Conservation (phyloP, 202 grass and related monocot species). For the Musa balbisiana region DNA sequence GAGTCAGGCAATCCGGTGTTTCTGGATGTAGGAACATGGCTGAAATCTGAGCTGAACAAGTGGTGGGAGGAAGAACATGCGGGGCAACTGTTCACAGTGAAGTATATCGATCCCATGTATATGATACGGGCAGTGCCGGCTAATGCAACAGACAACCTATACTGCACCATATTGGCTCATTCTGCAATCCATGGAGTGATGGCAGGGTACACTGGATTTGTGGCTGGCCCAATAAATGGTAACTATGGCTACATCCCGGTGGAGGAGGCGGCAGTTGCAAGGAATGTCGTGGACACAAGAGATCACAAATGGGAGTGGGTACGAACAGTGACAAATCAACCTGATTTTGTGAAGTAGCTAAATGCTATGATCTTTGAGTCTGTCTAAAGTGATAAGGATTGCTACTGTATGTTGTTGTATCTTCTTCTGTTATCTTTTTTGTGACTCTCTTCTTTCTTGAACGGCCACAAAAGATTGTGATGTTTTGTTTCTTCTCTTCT, state of each 20-base stretch:
- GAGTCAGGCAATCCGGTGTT: conserved; percentile 67
- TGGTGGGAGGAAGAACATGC: conserved; percentile 72
- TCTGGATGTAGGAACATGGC: conserved; percentile 53
- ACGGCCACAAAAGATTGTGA: too few relatives aligned
- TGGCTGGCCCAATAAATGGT: conserved; percentile 56
- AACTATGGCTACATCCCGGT: conserved; percentile 69
- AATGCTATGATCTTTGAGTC: too few relatives aligned
- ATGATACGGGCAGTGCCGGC: conserved; percentile 77
- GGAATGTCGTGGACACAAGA: conserved; percentile 58
- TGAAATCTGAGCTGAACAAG: conserved; percentile 56
- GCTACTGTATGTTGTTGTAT: too few relatives aligned
- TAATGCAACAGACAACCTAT: conserved; percentile 74
- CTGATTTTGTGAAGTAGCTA: conserved; percentile 42
- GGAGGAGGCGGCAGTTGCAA: conserved; percentile 57
- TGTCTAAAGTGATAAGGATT: too few relatives aligned
- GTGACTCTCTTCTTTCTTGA: too few relatives aligned
- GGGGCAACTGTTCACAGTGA: conserved; percentile 56
- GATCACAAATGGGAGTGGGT: conserved; percentile 95
- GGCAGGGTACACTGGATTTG: conserved; percentile 74
- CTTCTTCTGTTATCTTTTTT: too few relatives aligned
- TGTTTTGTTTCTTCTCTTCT: too few relatives aligned
- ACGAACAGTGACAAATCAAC: conserved; percentile 64
- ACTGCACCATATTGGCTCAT: conserved; percentile 75
- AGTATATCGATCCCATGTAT: conserved; percentile 87
- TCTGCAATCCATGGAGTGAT: conserved; percentile 73